Conservation (phyloP, 2,329 filamentous ascomycete species). For the Ophiocordyceps australis region DNA sequence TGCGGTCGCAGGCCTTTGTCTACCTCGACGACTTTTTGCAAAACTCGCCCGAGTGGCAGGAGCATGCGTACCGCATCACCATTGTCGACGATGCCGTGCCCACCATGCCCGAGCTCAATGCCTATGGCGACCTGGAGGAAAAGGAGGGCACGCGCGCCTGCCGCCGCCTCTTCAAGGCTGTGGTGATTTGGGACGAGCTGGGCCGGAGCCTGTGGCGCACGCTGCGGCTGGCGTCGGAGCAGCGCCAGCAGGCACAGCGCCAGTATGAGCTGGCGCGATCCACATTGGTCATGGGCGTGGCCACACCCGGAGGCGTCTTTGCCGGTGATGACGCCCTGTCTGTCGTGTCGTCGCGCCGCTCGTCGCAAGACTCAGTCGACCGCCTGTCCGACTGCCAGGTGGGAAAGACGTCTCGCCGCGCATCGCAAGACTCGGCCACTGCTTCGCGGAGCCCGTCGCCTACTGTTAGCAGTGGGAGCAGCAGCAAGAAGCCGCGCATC, state of each 20-base stretch:
- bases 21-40: constrained; percentile 14
- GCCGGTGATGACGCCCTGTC: constrained; percentile 1
- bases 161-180: constrained; percentile 17
- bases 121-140: constrained; percentile 13
- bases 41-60: constrained; percentile 10
- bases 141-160: constrained; percentile 16
- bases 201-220: constrained; percentile 15
- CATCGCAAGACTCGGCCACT: constrained; percentile 1
- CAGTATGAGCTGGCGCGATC: neutral
- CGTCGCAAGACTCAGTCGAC: constrained; percentile 1
- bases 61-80: constrained; percentile 13
- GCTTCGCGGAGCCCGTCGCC: neutral
- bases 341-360: constrained; percentile 1
- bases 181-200: constrained; percentile 18
- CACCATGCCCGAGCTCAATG: constrained; percentile 13
- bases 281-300: neutral
- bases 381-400: neutral
- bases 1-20: constrained; percentile 11
- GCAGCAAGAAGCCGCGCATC: neutral
- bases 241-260: constrained; percentile 3
- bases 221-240: constrained; percentile 5
- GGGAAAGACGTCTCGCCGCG: neutral
- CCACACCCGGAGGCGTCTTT: neutral
- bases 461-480: neutral
- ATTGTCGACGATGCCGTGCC: constrained; percentile 15